phyloP scores from a whole-genome alignment of 305 asterid species.

The Fraxinus albicans region DNA sequence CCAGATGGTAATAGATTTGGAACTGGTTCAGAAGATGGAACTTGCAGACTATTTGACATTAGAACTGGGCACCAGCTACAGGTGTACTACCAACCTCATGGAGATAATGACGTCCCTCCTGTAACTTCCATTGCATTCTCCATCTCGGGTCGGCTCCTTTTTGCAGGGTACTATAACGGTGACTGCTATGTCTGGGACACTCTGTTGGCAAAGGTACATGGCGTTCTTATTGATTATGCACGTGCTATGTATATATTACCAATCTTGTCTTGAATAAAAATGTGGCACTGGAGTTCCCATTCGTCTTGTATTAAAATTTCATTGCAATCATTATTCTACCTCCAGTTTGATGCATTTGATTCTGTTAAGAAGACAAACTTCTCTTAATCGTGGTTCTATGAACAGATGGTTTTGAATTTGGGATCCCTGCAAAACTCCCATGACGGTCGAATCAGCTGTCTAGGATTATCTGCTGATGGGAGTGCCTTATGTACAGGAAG shows the following conservation, averaged over 20 bases:
- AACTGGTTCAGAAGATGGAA: slow-evolving; percentile 96
- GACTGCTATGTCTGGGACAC: slow-evolving; percentile 97
- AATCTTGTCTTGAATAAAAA: not conserved
- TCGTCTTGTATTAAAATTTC: not conserved
- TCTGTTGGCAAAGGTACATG: slow-evolving; percentile 79
- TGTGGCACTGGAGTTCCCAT: not conserved
- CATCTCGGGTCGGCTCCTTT: slow-evolving; percentile 89
- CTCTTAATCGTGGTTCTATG: slow-evolving; percentile 8
- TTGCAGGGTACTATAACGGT: slow-evolving; percentile 81
- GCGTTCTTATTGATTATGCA: not conserved
- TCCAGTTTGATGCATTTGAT: slow-evolving; percentile 10
- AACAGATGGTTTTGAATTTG: slow-evolving; percentile 80
- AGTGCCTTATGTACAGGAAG: slow-evolving; percentile 98
- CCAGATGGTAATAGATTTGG: slow-evolving; percentile 92
- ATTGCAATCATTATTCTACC: not conserved
- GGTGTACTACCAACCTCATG: slow-evolving; percentile 73
- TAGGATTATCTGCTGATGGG: slow-evolving; percentile 95
- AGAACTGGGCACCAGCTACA: slow-evolving; percentile 99
- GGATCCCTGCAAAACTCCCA: slow-evolving; percentile 92
- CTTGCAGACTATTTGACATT: slow-evolving; percentile 86
- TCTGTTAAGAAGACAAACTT: not conserved
- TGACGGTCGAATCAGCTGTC: slow-evolving; percentile 69
- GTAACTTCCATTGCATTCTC: slow-evolving; percentile 96
- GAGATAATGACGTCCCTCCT: slow-evolving; percentile 59
- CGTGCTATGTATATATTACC: not conserved